Evolutionary conservation across 176 grass and related monocot species (phyloP).

Genomic region (Pontederia crassipes): DNA sequence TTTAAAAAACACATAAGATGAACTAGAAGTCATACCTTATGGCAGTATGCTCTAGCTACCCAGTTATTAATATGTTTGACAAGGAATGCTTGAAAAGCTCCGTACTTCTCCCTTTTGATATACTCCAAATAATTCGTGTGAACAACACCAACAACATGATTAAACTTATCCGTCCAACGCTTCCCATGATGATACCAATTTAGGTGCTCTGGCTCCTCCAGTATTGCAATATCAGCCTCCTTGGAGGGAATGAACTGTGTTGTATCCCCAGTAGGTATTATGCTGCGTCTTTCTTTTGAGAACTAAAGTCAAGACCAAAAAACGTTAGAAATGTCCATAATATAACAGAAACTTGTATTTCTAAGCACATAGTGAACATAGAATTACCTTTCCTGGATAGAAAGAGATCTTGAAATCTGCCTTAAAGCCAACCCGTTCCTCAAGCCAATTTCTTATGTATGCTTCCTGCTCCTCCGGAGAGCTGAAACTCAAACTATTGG

Average conservation of each 20-base stretch:
- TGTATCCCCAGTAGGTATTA: slow-evolving; percentile 88
- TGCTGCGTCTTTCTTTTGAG: slow-evolving; percentile 81
- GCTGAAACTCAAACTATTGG: slow-evolving; percentile 58
- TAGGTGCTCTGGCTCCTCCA: slow-evolving; percentile 97
- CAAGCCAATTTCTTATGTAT: slow-evolving; percentile 81
- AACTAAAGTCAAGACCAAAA: slow-evolving; percentile 45
- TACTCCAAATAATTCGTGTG: slow-evolving; percentile 98
- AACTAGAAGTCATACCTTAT: slow-evolving; percentile 48
- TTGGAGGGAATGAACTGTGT: slow-evolving; percentile 76
- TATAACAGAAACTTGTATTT: neutral
- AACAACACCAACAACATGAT: slow-evolving; percentile 85
- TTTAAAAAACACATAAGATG: too few species aligned
- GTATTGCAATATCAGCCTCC: slow-evolving; percentile 92
- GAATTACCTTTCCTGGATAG: slow-evolving; percentile 82
- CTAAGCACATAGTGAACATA: slow-evolving; percentile 7
- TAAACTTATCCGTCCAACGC: slow-evolving; percentile 94
- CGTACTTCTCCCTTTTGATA: slow-evolving; percentile 94
- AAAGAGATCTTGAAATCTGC: slow-evolving; percentile 83
- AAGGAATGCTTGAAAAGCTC: slow-evolving; percentile 76
- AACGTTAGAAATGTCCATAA: slow-evolving; percentile 9
- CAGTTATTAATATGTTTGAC: slow-evolving; percentile 96
- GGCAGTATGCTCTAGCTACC: slow-evolving; percentile 87
- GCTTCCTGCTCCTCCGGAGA: slow-evolving; percentile 76
- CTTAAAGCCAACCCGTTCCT: slow-evolving; percentile 79
- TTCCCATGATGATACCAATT: slow-evolving; percentile 99